These are phyloP conservation scores for Phytophthora pistaciae DNA, from an alignment of 352 stramenopile genomes.

Conservation along the genomic window DNA sequence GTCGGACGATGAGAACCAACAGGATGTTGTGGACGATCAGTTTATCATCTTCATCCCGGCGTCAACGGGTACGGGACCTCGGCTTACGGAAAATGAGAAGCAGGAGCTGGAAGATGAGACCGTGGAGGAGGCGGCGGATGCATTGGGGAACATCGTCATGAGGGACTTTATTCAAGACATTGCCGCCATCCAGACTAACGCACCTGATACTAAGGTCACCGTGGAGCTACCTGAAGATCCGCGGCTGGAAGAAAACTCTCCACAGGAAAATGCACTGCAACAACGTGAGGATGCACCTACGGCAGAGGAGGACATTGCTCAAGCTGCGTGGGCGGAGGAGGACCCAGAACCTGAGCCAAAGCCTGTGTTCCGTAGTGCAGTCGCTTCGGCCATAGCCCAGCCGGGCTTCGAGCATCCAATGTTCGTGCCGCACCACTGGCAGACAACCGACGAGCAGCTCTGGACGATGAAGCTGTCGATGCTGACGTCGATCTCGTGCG, in stretches of 20 bases:
- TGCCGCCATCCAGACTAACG: not conserved
- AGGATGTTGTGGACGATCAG: conserved; percentile 1
- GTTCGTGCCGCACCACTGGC: conserved; percentile 27
- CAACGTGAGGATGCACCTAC: conserved; percentile 1
- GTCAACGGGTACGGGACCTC: not conserved
- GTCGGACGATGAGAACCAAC: conserved; percentile 10
- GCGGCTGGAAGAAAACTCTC: conserved; percentile 13
- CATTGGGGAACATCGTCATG: conserved; percentile 19
- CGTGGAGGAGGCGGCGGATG: conserved; percentile 11
- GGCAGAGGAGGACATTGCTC: not conserved
- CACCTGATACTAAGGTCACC: not conserved
- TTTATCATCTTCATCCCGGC: conserved; percentile 9
- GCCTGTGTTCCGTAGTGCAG: conserved; percentile 21
- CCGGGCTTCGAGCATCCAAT: conserved; percentile 18
- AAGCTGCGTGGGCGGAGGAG: conserved; percentile 1
- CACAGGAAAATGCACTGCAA: conserved; percentile 1
- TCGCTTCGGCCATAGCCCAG: conserved; percentile 15
- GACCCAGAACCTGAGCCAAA: not conserved
- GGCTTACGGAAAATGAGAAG: conserved; percentile 24
- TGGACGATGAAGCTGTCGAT: conserved; percentile 42
- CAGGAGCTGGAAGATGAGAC: conserved; percentile 24
- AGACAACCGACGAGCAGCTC: conserved; percentile 26
- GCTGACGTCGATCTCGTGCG: conserved; percentile 31
- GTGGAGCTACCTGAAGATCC: conserved; percentile 2
- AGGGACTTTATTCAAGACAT: conserved; percentile 19